phyloP scores from a whole-genome alignment of 2,329 filamentous ascomycete genomes.

The Plectosphaerella sp. region DNA sequence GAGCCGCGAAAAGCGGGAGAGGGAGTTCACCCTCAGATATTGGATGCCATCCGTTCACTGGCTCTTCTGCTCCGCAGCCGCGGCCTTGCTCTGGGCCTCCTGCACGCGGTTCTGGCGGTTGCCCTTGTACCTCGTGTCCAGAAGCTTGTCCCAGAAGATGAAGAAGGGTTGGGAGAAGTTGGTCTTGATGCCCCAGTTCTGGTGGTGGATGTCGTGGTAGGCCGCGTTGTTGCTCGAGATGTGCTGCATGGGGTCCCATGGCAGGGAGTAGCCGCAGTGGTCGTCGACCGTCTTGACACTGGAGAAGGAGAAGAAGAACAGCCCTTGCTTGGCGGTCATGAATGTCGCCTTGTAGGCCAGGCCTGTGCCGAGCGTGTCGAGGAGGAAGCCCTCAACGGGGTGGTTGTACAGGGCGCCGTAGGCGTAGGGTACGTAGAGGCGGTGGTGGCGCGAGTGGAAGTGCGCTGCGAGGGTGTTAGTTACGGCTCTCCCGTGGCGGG shows the following conservation, averaged over 20 bases:
- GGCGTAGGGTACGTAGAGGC: slow-evolving; percentile 94
- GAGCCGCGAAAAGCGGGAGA: neutral
- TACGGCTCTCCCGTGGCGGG: slow-evolving; percentile 2
- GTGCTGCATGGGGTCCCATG: slow-evolving; percentile 89
- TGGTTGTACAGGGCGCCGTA: slow-evolving; percentile 98
- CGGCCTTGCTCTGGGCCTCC: slow-evolving; percentile 4
- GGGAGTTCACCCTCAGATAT: neutral
- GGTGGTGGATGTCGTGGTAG: slow-evolving; percentile 98
- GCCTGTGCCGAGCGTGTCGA: slow-evolving; percentile 86
- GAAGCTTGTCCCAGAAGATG: slow-evolving; percentile 84
- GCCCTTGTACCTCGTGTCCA: slow-evolving; percentile 80
- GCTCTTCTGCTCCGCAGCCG: neutral
- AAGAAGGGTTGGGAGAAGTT: slow-evolving; percentile 92
- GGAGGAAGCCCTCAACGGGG: slow-evolving; percentile 85
- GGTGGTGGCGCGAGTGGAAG: slow-evolving; percentile 93
- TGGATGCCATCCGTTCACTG: neutral
- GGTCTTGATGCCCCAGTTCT: slow-evolving; percentile 98
- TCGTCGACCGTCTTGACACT: slow-evolving; percentile 97
- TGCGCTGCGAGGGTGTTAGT: slow-evolving; percentile 50
- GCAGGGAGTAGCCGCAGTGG: slow-evolving; percentile 93
- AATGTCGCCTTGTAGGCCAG: slow-evolving; percentile 76
- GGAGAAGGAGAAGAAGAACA: slow-evolving; percentile 83
- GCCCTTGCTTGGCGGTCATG: slow-evolving; percentile 81
- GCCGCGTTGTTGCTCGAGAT: slow-evolving; percentile 92
- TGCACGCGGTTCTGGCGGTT: slow-evolving; percentile 29